Evolutionary conservation across 352 stramenopile genomes (phyloP), one percentile per base, ranked within the genome.

Genomic region (Pythium inflatum): DNA sequence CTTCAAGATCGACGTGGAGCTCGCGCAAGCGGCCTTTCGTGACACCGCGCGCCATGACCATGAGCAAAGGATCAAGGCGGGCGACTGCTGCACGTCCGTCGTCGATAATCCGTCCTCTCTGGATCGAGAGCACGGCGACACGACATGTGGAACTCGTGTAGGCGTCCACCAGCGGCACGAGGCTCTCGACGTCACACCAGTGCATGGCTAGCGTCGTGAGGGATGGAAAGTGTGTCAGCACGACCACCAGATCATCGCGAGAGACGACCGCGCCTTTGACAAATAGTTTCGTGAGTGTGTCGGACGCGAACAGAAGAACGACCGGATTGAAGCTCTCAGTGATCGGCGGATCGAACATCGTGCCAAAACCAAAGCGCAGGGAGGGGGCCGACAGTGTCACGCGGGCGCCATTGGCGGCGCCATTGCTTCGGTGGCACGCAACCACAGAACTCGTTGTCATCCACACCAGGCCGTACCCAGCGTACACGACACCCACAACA

Each of bases 361-460:
- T 14, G 50, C 22, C 50, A 58, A 45, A n/a, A 45, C 31, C 33
- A 58, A n/a, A n/a, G n/a, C n/a, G n/a, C n/a, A n/a, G n/a, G n/a
- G n/a, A n/a, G n/a, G n/a, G n/a, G n/a, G n/a, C n/a, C n/a, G n/a
- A n/a, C n/a, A n/a, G n/a, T n/a, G n/a, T n/a, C n/a, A n/a, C n/a
- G n/a, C n/a, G n/a, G n/a, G n/a, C n/a, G n/a, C n/a, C 50, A 14
- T 58, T 31, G 31, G 20, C 31, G 30, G 16, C 30, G 8, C 28
- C 50, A n/a, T 33, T 13, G 5, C 8, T 12, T 9, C 18, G 7
- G 8, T 58, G 31, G 30, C 50, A 58, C 31, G 50, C 7, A 11
- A 45, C 11, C 3, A 58, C 31, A 45, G 30, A 45, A 5, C 7
- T 22, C 8, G 31, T 31, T 1, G 33, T 31, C 8, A 31, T 31